Evolutionary conservation across 2,329 filamentous ascomycete species (phyloP), one percentile per base, ranked within the genome.

Genomic region (Sporothrix pallida): DNA sequence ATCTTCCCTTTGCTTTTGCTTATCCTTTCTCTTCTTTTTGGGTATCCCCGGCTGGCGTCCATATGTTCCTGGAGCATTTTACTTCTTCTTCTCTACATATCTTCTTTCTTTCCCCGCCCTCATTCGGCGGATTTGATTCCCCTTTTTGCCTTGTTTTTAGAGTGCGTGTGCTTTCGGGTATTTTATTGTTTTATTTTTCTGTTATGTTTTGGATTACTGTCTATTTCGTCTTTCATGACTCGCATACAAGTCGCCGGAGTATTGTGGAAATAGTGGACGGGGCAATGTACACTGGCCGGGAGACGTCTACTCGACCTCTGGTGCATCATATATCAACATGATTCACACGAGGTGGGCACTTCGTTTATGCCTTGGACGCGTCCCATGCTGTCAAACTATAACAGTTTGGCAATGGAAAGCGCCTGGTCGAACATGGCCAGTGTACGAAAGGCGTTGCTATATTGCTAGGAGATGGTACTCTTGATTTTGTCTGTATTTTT

Each of bases 81-180:
- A 6, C 12, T 52, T 23, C 31, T 60, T 23, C 37, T 50, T 44
- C 46, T 15, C 48, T 23, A 17, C 68, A 42, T 56, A 1, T 54
- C 17, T 31, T 63, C 62, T 70, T n/a, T 73, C 44, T 23, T n/a
- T 23, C 26, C 10, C 20, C n/a, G 9, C 23, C 15, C 46, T 58
- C 44, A 15, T 10, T 54, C 9, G 69, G 20, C 52, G 15, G 46
- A 15, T 63, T 54, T 65, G 73, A 72, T 74, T 74, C 73, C 73
- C 72, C 72, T 74, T 63, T 20, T 31, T 74, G 72, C 69, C 37
- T 58, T n/a, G 7, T 67, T n/a, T 65, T 20, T 72, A 71, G 70
- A 74, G 44, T 23, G 63, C 31, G 31, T 71, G 20, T 44, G 13
- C 70, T 54, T 69, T 12, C 37, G 60, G 9, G 62, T 42, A 13